Base-by-base conservation (phyloP, 1,284 basidiomycete genomes). In the Cystobasidium pallidum region DNA sequence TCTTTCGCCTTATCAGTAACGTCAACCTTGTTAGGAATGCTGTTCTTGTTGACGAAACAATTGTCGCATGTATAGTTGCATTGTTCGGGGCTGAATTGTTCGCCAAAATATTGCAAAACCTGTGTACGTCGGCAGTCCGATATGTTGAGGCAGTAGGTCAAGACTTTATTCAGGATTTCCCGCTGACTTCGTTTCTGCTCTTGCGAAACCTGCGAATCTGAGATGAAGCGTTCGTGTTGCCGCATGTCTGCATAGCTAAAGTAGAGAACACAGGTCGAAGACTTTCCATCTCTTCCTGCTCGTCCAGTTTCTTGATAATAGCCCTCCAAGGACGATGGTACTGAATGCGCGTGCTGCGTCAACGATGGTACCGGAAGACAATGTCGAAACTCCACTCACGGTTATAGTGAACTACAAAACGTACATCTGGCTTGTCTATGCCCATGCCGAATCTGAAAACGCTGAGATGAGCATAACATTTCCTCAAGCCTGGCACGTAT, bases 371-470 rank as follows among this genome's bases (percentile, higher is more conserved):
- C 19, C 13, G 24, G 45, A 10, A 19, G 34, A 28, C 13, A 4
- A 21, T 19, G 34, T 13, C 3, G 15, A 52, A 4, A n/a, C 26
- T 34, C 17, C 3, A 62, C 67, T 7, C 24, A 70, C 67, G 7
- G 36, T 45, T 84, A 73, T 88, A 86, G 77, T 93, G 91, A 65
- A 92, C 87, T 62, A 93, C 90, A 78, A 86, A 90, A 73, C 89
- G 87, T 8, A 90, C 91, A 77, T 92, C 86, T 0, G 88, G 82
- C 80, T 97, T 97, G 82, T 98, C 94, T 73, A 98, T 94, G 19
- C 94, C 95, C 95, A 99, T 97, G 10, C 95, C 95, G 80, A 98
- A 98, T 0, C 77, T 78, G 64, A 17, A 24, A 21, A 24, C 13
- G 28, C 8, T n/a, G 7, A 3, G 24, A 17, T 11, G 26, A 70